Base-by-base conservation (phyloP, 306 rosid species). In the Dalbergia cultrata region DNA sequence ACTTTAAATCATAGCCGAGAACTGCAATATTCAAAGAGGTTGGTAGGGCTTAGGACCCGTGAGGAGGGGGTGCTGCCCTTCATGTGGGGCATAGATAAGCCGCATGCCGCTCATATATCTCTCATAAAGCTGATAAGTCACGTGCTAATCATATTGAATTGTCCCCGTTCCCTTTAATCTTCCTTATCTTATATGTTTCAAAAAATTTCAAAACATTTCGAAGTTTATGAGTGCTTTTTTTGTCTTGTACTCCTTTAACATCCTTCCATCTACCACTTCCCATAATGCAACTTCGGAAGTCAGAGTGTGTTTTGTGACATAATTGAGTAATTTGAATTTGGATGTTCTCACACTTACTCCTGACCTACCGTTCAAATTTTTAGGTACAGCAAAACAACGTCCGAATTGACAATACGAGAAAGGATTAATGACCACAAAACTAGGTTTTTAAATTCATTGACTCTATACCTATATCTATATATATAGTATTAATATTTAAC, bases 71-170 rank as follows among this genome's bases (percentile, higher is more conserved):
- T 11, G 63, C 10, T 75, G 57, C 47, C 54, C 16, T 49, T 75
- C 26, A 21, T 34, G 72, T 60, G 77, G 85, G 81, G 47, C 59
- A 66, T 57, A 74, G 22, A 31, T 47, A 19, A 74, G 34, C 54
- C 16, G 65, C 72, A 21, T 67, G 77, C 54, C n/a, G 11, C 5
- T 13, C 39, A 37, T 37, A 53, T 10, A 43, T 76, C 59, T 61
- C 41, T 82, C 67, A 34, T 57, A 82, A 82, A 82, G 86, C 61
- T 76, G 54, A 16, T 3, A 19, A 53, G 78, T 76, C 85, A 70
- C 82, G 58, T 76, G 74, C 61, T 26, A 62, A 67, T 61, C 5
- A 8, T 49, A 69, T 60, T 39, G 41, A 69, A 68, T 50, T 61
- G 56, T n/a, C 63, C 63, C 43, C 14, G 0, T 73, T 43, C 44